Evolutionary conservation across 495 filamentous ascomycete genomes (phyloP), one percentile per base, ranked within the genome.

Genomic region (Penicillium chermesinum): DNA sequence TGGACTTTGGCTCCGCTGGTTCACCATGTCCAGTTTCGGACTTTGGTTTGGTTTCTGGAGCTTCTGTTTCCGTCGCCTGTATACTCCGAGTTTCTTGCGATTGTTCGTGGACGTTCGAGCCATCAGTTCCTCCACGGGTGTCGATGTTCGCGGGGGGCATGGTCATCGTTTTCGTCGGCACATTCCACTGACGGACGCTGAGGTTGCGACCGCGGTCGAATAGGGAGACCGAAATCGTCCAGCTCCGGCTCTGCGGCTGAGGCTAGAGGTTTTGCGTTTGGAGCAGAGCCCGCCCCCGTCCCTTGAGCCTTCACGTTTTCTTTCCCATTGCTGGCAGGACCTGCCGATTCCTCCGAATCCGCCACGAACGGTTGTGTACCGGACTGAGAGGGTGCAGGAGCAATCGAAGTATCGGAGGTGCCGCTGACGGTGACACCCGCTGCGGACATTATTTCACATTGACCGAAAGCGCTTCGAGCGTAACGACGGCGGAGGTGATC

Each of bases 191-290:
- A 25, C 3, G 54, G 38, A 18, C 45, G 57, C 14, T 42, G 27
- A 16, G 60, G 49, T 34, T 35, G 55, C 15, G 59, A 35, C 14
- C 61, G 65, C 17, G 45, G 22, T 57, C 65, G 70, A 57, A 75
- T 66, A 7, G 70, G 72, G 15, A 75, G 59, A 2, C 72, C 72
- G 51, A 75, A 75, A 38, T 75, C 72, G 41, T 75, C 72, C n/a
- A 71, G 19, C 14, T 55, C 48, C 16, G 46, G 41, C 53, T 53
- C 53, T 39, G 56, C 49, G 41, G 53, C 57, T 34, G 52, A 46
- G 32, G 37, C 41, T 27, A 57, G 53, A 18, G 12, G 25, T 13
- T 20, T 15, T 22, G 15, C 17, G n/a, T 47, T 44, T 15, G 45
- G 17, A 14, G 20, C 44, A 2, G 37, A 1, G 17, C 18, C 36